Evolutionary conservation across 306 rosid species (phyloP), one percentile per base, ranked within the genome.

Genomic region (Pterocarpus santalinus): DNA sequence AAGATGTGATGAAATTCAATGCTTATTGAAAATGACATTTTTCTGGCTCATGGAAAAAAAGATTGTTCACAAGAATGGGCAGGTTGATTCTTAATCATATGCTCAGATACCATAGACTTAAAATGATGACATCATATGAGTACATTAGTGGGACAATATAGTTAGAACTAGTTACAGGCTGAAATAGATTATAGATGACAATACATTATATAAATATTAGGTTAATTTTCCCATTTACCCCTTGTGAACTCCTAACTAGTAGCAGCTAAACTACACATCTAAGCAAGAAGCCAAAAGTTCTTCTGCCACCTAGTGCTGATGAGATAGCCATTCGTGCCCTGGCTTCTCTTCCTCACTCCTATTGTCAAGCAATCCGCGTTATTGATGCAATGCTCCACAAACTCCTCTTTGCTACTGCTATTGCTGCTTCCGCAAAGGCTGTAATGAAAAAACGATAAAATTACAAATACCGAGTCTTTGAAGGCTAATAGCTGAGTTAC

Each of bases 231-330:
- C 62, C 65, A 73, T 66, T 63, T 75, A 33, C 13, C 78, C 62
- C 41, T 60, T 30, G 46, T 55, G n/a, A 57, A 65, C 63, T 68
- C 61, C 69, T 75, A 73, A 56, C 30, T 2, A 35, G 44, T 7
- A 67, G 81, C n/a, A 58, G 47, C 75, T 58, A 11, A 46, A 69
- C 51, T 56, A 65, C 8, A 57, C 8, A 43, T 41, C 85, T 87
- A 95, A 82, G 99, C 99, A 80, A 95, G 87, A 68, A 95, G 97
- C 99, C 99, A 95, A 88, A 92, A 95, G 79, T 93, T 85, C 89
- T 90, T 95, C 92, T 93, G 99, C 98, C 97, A 91, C 88, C 93
- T 91, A 61, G 97, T 95, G 87, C 91, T 93, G 86, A 95, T 90
- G 5, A 91, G 84, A 81, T 93, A 95, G 61, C 98, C 98, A 35